Evolutionary conservation across 306 rosid species (phyloP), one percentile per base, ranked within the genome.

Genomic region (Trifolium subterraneum): DNA sequence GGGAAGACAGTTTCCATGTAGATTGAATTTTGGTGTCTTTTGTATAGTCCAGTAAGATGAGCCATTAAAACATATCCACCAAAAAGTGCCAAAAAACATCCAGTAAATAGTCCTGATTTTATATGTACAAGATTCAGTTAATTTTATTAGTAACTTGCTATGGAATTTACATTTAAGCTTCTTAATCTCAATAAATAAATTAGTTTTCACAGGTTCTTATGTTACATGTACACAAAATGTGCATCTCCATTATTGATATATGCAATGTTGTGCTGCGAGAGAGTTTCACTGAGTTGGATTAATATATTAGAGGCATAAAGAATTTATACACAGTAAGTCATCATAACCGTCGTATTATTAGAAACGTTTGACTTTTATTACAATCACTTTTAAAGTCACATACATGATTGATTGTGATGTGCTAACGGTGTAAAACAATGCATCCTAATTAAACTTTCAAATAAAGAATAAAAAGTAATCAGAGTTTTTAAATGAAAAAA

Each of bases 1-100:
- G 99, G 99, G 78, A 90, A 94, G 36, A 79, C 91, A 71, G 97
- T 94, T 84, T 94, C 98, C 99, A 94, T 92, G 85, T 94, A 94
- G 29, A 88, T 74, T 56, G 98, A 87, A 63, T 78, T 68, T 78
- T 83, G 80, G 12, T 83, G 85, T 47, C 76, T 55, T 82, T 79
- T 82, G 75, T 94, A 94, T 66, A 87, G 60, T 41, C 97, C 96
- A 19, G 84, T 86, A 6, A 92, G 70, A 83, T 85, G 96, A 84
- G 99, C 99, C 99, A 94, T 88, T 50, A 90, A 83, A 29, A 60
- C 66, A 60, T 94, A 94, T 71, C 96, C 99, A 29, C 79, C 90
- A 11, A 94, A 84, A 50, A 94, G 96, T 2, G 93, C 96, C 38
- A 85, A 7, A 55, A 94, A 81, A 70, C 98, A 87, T 54, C 99